Base-by-base conservation (phyloP, 345 rosid species). In the Pugionium cornutum region DNA sequence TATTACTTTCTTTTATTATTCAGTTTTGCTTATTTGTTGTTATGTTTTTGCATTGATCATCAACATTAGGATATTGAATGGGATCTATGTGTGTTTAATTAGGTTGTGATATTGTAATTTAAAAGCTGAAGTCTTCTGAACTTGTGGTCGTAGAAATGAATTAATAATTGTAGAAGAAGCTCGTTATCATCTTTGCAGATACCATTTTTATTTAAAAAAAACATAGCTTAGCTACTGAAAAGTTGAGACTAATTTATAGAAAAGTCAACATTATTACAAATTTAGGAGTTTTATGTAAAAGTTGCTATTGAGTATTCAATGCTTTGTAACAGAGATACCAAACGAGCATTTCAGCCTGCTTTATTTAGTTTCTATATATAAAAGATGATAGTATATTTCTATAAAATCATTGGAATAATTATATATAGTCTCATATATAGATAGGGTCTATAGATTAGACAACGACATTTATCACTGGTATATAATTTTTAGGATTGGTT, bases 251-350 rank as follows among this genome's bases (percentile, higher is more conserved):
- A 57, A 56, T 48, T 33, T 49, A 18, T 57, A 49, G 70, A 64
- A 64, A 57, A 72, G 76, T 64, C 76, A 64, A 57, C 53, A 42
- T 50, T 33, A 51, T 63, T 28, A 42, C 66, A 64, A 64, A 5
- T 57, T 64, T 63, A 28, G 53, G 34, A 55, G 35, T 64, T 34
- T 27, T 33, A 49, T 71, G 64, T 53, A 64, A 41, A 64, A 64
- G 70, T 72, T 64, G 70, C 60, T 42, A 49, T 51, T 52, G 66
- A 64, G 66, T 57, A 72, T 64, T 72, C 60, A 72, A 57, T 56
- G 76, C 70, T 56, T 55, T 72, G 65, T 64, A 70, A 57, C 70
- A 64, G 60, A 48, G 65, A 56, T 54, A 71, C 58, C 56, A 49
- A 63, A 46, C 11, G 39, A 41, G 46, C 29, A 55, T 31, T 57